Conservation (phyloP, 345 rosid species). For the Citrus reticulata region DNA sequence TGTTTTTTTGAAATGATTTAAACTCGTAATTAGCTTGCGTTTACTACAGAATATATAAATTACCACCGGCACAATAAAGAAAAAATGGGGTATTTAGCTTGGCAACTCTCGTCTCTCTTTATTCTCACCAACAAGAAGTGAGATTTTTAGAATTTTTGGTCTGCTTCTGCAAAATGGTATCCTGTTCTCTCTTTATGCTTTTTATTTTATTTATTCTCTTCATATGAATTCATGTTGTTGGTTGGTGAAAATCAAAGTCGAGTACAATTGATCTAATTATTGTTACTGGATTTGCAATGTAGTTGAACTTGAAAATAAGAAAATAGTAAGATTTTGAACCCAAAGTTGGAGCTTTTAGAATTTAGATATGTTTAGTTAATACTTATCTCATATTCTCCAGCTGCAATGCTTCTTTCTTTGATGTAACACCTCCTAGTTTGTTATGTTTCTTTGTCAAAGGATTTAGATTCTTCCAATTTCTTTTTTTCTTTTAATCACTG, state of each 20-base stretch:
- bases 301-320: background rate
- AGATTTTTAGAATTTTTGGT: conserved; percentile 2
- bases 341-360: no score
- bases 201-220: background rate
- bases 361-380: no score
- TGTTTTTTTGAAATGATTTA: no score
- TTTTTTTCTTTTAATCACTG: background rate
- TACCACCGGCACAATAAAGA: background rate
- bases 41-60: background rate
- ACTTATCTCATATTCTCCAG: no score
- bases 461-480: background rate
- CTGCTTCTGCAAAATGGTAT: conserved; percentile 14
- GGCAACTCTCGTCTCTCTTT: background rate
- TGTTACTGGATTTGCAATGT: no score
- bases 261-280: no score
- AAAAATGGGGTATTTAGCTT: fast-evolving
- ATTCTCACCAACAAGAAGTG: background rate
- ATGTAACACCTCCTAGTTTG: no score
- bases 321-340: no score
- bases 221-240: background rate
- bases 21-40: no score
- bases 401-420: no score
- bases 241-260: background rate
- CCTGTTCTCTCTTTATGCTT: background rate
- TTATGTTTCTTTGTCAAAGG: no score